Percentiles rank a stretch among this genome's conserved stretches.
phyloP scores from a whole-genome alignment of 2,329 filamentous ascomycete genomes.

The Exophiala xenobiotica region DNA sequence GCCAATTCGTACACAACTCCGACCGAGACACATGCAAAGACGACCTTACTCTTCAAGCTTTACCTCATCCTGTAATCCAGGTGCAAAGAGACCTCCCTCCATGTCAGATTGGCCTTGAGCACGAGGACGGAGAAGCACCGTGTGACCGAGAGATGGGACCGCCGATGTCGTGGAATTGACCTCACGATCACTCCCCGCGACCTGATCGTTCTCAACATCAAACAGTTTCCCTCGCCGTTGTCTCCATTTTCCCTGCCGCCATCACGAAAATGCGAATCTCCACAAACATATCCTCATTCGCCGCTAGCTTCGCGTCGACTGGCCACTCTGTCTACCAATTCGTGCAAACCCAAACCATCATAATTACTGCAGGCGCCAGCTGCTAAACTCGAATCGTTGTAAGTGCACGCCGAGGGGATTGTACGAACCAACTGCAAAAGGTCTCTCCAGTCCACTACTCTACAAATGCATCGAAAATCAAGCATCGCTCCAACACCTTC shows the following conservation, averaged over 20 bases:
- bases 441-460: slow-evolving; percentile 13
- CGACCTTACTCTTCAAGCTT: neutral
- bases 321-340: neutral
- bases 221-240: neutral
- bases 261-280: slow-evolving; percentile 22
- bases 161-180: neutral
- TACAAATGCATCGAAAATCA: slow-evolving; percentile 7
- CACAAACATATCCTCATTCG: slow-evolving; percentile 17
- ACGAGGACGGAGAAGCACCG: neutral
- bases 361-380: slow-evolving; percentile 14
- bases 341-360: slow-evolving; percentile 9
- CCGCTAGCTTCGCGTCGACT: slow-evolving; percentile 16
- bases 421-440: slow-evolving; percentile 15
- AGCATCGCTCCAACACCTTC: slow-evolving; percentile 1
- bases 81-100: neutral
- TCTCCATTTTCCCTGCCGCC: slow-evolving; percentile 10
- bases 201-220: neutral
- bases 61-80: neutral
- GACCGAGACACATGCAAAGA: neutral
- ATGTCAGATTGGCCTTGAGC: neutral
- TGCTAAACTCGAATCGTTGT: slow-evolving; percentile 22
- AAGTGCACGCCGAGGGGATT: slow-evolving; percentile 13
- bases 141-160: neutral
- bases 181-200: neutral
- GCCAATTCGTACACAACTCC: neutral